Base-by-base conservation (phyloP, 306 rosid species). In the Hippophae tibetana region DNA sequence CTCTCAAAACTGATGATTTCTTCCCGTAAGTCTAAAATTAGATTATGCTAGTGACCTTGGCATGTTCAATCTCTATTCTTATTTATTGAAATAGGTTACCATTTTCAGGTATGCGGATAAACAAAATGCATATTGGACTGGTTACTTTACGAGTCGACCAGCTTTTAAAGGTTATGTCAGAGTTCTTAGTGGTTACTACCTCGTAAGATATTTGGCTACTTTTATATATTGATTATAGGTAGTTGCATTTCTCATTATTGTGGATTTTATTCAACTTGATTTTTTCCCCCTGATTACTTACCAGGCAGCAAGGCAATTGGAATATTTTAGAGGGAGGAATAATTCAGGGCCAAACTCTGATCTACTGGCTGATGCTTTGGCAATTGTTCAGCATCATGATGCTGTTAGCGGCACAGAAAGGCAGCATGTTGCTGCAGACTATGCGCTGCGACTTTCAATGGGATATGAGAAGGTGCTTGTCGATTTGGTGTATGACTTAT, bases 261-360 rank as follows among this genome's bases (percentile, higher is more conserved):
- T 55, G 13, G 42, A 10, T 31, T 58, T 27, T 23, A 38, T 49
- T 23, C 52, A 42, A 54, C 43, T 52, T n/a, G 52, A 38, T 61
- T 44, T 48, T 60, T 14, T 14, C 75, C 61, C 72, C 47, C 61
- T 14, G 71, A 54, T 64, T 72, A 58, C 53, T 58, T 58, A 42
- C 53, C 67, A 90, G 97, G 94, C 95, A 47, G 94, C 94, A 7
- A 84, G 97, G 69, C 95, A 90, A 54, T 77, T 90, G 78, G 97
- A 87, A 60, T 86, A 73, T 72, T 80, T 84, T 49, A 75, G 63
- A 68, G 97, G 97, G 51, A 86, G 80, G 78, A 80, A 62, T 58
- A 67, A 66, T 52, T 75, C 73, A 1, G 86, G 90, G 56, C 84
- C 89, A 43, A 84, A 79, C 40, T 74, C 89, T 8, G 84, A 84